phyloP scores from a whole-genome alignment of 768 basidiomycete genomes.

The Leccinum boreale region DNA sequence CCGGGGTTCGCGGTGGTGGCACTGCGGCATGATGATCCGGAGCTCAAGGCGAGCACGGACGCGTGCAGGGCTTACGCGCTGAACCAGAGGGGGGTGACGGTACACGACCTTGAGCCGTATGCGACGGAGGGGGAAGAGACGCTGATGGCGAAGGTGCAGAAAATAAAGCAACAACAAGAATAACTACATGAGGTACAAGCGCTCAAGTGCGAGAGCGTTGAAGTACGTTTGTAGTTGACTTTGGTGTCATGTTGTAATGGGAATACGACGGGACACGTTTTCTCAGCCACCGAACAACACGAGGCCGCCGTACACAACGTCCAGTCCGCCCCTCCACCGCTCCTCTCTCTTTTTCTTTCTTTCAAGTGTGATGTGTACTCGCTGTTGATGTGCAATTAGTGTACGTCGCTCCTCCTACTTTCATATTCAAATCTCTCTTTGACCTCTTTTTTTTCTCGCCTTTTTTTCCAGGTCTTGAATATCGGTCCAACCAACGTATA shows the following conservation, averaged over 20 bases:
- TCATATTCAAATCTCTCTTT: slow-evolving; percentile 1
- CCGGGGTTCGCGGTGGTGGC: slow-evolving; percentile 56
- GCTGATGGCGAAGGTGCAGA: slow-evolving; percentile 33
- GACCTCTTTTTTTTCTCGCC: background rate
- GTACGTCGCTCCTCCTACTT: slow-evolving; percentile 6
- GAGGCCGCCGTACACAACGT: slow-evolving; percentile 22
- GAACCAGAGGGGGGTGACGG: slow-evolving; percentile 52
- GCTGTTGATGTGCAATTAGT: slow-evolving; percentile 24
- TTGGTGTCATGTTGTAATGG: slow-evolving; percentile 7
- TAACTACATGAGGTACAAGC: background rate
- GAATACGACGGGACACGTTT: slow-evolving; percentile 32
- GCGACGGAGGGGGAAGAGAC: slow-evolving; percentile 52
- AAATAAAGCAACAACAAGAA: background rate
- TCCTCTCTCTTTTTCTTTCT: slow-evolving; percentile 2
- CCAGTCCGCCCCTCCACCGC: slow-evolving; percentile 6
- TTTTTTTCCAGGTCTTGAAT: slow-evolving; percentile 30
- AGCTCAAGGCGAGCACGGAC: slow-evolving; percentile 54
- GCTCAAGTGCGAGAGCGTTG: background rate
- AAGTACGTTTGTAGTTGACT: background rate
- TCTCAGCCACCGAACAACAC: slow-evolving; percentile 35
- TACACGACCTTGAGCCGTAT: slow-evolving; percentile 66
- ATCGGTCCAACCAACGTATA: slow-evolving; percentile 31
- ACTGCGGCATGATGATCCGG: slow-evolving; percentile 53
- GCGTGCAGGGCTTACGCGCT: slow-evolving; percentile 67
- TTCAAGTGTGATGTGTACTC: slow-evolving; percentile 21